Percentiles rank a stretch among this genome's conserved stretches.
phyloP scores from a whole-genome alignment of 768 basidiomycete species.

The Naganishia antarctica region DNA sequence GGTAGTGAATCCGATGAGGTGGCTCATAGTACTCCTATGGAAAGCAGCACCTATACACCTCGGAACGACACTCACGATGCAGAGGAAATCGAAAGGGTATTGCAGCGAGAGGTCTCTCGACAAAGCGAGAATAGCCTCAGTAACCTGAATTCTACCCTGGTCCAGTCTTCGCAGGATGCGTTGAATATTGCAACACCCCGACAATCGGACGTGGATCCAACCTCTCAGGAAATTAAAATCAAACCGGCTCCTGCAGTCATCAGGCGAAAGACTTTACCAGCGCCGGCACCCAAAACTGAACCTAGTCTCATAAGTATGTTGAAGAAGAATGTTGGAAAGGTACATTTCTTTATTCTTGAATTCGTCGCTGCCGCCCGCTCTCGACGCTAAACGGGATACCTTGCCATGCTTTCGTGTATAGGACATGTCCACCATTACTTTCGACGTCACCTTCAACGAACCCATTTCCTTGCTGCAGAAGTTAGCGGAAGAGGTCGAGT shows the following conservation, averaged over 20 bases:
- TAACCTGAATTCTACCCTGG: no score
- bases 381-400: no score
- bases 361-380: no score
- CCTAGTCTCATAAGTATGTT: slow-evolving; percentile 25
- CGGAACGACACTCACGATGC: neutral
- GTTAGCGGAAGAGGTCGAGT: slow-evolving; percentile 26
- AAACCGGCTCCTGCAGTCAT: no score
- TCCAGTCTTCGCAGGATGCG: neutral
- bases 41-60: neutral
- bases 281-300: slow-evolving; percentile 21
- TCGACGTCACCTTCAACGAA: slow-evolving; percentile 70
- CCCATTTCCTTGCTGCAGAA: slow-evolving; percentile 72
- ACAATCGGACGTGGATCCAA: no score
- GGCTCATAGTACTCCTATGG: neutral
- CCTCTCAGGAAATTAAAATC: no score
- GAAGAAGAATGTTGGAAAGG: slow-evolving; percentile 28
- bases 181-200: neutral
- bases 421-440: slow-evolving; percentile 25
- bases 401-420: neutral
- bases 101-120: slow-evolving; percentile 8
- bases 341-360: neutral
- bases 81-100: slow-evolving; percentile 2
- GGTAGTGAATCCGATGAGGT: slow-evolving; percentile 4
- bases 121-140: neutral
- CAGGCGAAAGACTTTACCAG: slow-evolving; percentile 22